These are phyloP conservation scores for Claviceps spartinae DNA, from an alignment of 2,329 filamentous ascomycete species.

Conservation along the genomic window DNA sequence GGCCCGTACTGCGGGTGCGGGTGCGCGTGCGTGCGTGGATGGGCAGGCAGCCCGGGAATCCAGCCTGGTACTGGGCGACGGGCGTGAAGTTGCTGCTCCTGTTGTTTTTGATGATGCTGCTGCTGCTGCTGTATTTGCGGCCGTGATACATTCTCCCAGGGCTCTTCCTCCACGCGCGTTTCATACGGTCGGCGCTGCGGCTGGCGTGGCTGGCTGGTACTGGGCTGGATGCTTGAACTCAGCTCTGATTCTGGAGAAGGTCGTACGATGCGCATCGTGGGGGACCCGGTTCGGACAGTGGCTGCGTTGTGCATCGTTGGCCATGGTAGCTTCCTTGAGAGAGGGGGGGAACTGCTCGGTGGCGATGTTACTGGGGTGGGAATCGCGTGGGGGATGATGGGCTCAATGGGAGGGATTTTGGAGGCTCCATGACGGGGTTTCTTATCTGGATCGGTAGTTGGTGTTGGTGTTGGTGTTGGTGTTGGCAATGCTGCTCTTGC, in stretches of 20 bases:
- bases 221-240: constrained; percentile 6
- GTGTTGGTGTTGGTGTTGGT: not conserved
- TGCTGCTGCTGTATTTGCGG: not conserved
- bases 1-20: constrained; percentile 6
- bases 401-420: not conserved
- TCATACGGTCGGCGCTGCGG: not conserved
- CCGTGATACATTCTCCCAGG: not conserved
- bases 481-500: not conserved
- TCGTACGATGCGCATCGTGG: constrained; percentile 25
- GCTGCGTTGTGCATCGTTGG: constrained; percentile 10
- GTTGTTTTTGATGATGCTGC: not conserved
- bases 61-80: constrained; percentile 2
- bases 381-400: not conserved
- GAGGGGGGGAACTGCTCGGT: not conserved
- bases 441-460: not conserved
- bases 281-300: constrained; percentile 15
- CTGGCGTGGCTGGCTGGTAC: not conserved
- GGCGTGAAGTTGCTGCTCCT: not conserved
- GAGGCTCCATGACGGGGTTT: not conserved
- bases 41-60: constrained; percentile 6
- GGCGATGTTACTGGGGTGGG: not conserved
- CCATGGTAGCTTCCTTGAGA: not conserved
- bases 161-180: not conserved
- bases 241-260: constrained; percentile 19
- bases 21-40: constrained; percentile 6